Percentiles rank a stretch among this genome's conserved stretches.
These are phyloP conservation scores for Epichloe brachyelytri DNA, from an alignment of 2,329 filamentous ascomycete species.

Conservation along the genomic window DNA sequence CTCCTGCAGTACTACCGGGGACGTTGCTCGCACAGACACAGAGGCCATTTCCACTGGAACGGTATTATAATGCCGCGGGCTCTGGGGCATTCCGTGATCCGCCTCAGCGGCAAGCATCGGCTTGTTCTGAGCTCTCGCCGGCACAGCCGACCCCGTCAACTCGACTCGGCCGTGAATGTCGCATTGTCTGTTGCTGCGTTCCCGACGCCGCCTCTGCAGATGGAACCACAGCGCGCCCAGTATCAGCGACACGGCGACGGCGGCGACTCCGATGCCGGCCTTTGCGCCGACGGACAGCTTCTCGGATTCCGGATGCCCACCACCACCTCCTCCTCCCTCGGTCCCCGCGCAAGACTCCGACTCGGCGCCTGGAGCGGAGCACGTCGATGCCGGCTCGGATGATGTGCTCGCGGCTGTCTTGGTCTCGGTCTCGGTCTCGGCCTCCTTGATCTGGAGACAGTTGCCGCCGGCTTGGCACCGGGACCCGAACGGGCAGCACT, in stretches of 20 bases:
- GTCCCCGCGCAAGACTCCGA: conserved; percentile 12
- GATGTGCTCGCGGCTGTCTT: conserved; percentile 7
- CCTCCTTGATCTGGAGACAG: conserved; percentile 21
- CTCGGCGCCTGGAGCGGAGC: conserved; percentile 28
- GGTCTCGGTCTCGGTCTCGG: conserved; percentile 1
- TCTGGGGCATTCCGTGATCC: neutral
- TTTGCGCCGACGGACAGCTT: conserved; percentile 36
- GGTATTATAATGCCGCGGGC: conserved; percentile 5
- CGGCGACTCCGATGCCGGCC: conserved; percentile 43
- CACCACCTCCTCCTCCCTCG: no score
- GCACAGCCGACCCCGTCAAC: neutral
- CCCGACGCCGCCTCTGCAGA: conserved; percentile 18
- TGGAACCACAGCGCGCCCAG: conserved; percentile 34
- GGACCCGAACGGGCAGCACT: conserved; percentile 35
- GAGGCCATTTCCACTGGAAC: conserved; percentile 43
- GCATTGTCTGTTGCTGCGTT: neutral
- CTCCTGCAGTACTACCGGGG: neutral
- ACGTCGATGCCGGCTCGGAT: conserved; percentile 3
- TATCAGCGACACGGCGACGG: conserved; percentile 32
- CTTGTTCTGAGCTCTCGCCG: neutral
- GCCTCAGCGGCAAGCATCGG: neutral
- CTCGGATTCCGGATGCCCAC: no score
- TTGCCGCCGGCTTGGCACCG: conserved; percentile 24
- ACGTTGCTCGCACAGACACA: conserved; percentile 13
- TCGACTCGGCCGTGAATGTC: neutral